These are phyloP conservation scores for Fraxinus sp. DNA, from an alignment of 305 asterid species.

Conservation along the genomic window DNA sequence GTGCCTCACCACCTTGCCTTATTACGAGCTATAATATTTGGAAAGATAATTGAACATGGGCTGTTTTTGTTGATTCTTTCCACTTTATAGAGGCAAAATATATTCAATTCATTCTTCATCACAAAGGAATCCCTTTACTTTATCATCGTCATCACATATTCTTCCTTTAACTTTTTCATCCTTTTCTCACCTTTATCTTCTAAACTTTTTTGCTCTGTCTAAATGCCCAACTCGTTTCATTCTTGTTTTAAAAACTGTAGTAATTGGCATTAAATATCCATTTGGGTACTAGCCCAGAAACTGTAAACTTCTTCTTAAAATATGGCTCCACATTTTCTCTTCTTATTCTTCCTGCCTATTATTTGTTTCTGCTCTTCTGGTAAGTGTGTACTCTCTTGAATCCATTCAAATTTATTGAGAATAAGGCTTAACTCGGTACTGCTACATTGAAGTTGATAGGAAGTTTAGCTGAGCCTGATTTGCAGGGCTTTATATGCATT, in stretches of 20 bases:
- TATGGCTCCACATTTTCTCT: constrained; percentile 40
- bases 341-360: constrained; percentile 35
- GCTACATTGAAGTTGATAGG: neutral
- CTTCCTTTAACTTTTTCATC: constrained; percentile 29
- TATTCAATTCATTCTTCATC: constrained; percentile 47
- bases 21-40: neutral
- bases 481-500: neutral
- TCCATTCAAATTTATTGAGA: neutral
- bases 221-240: constrained; percentile 6
- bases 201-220: constrained; percentile 6
- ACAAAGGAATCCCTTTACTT: constrained; percentile 54
- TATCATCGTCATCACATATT: constrained; percentile 28
- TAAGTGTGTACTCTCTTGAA: constrained; percentile 24
- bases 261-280: constrained; percentile 20
- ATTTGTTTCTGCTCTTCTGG: constrained; percentile 50
- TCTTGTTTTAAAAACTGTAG: constrained; percentile 20
- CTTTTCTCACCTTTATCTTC: constrained; percentile 6
- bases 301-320: constrained; percentile 16
- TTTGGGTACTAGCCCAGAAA: constrained; percentile 7
- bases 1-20: neutral
- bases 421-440: neutral
- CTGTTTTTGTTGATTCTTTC: constrained; percentile 18
- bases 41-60: neutral
- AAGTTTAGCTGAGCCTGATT: neutral
- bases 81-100: constrained; percentile 35